Conservation (phyloP, 2,329 filamentous ascomycete genomes). For the Monosporascus sp. region DNA sequence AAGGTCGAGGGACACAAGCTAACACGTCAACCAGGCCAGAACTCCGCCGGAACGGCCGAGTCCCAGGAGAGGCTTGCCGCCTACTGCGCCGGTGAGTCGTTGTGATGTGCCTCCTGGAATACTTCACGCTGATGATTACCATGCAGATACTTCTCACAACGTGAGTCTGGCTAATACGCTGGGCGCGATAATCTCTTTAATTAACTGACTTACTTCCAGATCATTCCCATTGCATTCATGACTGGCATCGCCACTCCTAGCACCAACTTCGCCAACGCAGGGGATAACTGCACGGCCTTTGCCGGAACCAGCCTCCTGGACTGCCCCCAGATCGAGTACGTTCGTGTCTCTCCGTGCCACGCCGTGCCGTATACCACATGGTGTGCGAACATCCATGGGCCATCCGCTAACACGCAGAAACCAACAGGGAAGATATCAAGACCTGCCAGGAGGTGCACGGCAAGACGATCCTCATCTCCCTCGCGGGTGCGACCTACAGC, state of each 20-base stretch:
- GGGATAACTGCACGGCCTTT: conserved; percentile 56
- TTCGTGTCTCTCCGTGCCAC: background rate
- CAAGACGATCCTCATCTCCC: conserved; percentile 68
- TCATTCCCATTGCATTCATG: conserved; percentile 61
- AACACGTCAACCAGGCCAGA: conserved; percentile 41
- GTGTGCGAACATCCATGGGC: background rate
- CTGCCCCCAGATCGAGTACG: conserved; percentile 61
- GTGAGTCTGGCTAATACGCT: conserved; percentile 22
- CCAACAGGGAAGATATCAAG: conserved; percentile 40
- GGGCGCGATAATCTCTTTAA: background rate
- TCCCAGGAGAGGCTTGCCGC: conserved; percentile 49
- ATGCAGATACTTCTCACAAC: conserved; percentile 39
- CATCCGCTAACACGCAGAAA: background rate
- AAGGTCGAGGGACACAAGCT: conserved; percentile 1
- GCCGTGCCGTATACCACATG: background rate
- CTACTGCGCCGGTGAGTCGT: conserved; percentile 52
- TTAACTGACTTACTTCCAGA: conserved; percentile 29
- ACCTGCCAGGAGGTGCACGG: conserved; percentile 55
- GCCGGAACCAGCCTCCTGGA: conserved; percentile 50
- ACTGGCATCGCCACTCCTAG: conserved; percentile 47
- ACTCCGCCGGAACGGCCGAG: conserved; percentile 46
- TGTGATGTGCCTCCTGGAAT: background rate
- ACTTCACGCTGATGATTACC: conserved; percentile 9
- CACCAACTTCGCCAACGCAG: conserved; percentile 60
- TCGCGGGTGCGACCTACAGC: conserved; percentile 65